Evolutionary conservation across 2,329 filamentous ascomycete genomes (phyloP).

Genomic region (Aspergillus fumigatus): DNA sequence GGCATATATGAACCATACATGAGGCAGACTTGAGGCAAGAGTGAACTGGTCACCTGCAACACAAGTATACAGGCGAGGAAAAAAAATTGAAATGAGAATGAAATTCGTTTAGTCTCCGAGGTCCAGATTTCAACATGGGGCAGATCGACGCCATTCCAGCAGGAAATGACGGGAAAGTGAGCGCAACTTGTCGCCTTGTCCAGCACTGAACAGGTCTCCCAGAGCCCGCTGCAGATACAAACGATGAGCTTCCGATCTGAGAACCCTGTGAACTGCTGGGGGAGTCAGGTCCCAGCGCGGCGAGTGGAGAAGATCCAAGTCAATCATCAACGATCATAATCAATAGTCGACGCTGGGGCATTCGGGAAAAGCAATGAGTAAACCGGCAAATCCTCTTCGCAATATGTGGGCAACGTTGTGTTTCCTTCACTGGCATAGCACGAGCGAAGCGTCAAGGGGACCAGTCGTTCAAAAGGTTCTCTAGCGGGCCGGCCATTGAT

Average conservation of each 20-base stretch:
- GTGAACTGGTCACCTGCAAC: not conserved
- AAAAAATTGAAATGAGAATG: not conserved
- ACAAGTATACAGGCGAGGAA: not conserved
- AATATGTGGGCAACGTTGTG: slow-evolving; percentile 8
- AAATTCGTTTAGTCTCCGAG: not conserved
- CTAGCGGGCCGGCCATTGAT: not conserved
- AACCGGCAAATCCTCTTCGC: not conserved
- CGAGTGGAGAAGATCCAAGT: too few relatives aligned
- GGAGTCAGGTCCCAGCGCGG: too few relatives aligned
- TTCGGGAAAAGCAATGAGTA: not conserved
- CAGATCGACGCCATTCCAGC: too few relatives aligned
- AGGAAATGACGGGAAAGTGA: too few relatives aligned
- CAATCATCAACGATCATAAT: not conserved
- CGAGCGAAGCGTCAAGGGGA: slow-evolving; percentile 10
- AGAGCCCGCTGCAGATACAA: too few relatives aligned
- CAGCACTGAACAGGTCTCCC: too few relatives aligned
- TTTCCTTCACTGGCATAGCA: slow-evolving; percentile 11
- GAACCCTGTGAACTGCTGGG: too few relatives aligned
- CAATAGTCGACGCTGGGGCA: not conserved
- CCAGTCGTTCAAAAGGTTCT: not conserved
- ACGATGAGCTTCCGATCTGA: too few relatives aligned
- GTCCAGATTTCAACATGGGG: too few relatives aligned
- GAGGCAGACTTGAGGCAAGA: not conserved
- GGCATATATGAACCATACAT: too few relatives aligned
- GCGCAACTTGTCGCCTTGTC: too few relatives aligned